Evolutionary conservation across 2,329 filamentous ascomycete species (phyloP), one percentile per base, ranked within the genome.

Genomic region (Penicillium sp.): DNA sequence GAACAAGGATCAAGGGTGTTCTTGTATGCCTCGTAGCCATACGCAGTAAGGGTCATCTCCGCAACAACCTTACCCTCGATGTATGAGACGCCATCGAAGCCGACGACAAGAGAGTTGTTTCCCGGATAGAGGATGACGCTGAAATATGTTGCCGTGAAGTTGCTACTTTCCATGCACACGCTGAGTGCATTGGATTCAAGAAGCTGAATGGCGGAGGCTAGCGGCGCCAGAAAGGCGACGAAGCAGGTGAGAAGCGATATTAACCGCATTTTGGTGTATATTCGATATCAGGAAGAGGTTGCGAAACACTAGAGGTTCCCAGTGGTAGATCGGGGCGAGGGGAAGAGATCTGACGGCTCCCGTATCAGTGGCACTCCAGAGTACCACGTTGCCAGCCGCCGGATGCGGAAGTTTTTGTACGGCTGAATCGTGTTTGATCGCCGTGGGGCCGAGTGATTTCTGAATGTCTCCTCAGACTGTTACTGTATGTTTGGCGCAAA

Each of bases 121-220:
- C 82, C 78, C 1, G 81, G 73, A 12, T 80, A 78, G 73, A 87
- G 87, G 58, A 83, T 72, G 45, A 96, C 89, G 67, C 96, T 89
- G 84, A 97, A 96, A 58, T 94, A 83, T 67, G 89, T 92, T 67
- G 93, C 92, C 5, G 90, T 89, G 76, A 97, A 96, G 70, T 87
- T 88, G 29, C 90, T 93, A 76, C 93, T 88, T 58, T 86, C 81
- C 81, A 93, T 89, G 77, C 93, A 97, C 47, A 89, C 84, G 75
- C 90, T 92, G 66, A 97, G 83, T 35, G 93, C 96, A 71, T 84
- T 90, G 55, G 93, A 94, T 68, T 87, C 82, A 69, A 97, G 89
- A 70, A 91, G 80, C 63, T 82, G 83, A 70, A 86, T 81, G 61
- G 85, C 89, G 58, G 84, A 79, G 56, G 79, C 82, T 59, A 83